A percentile compares a stretch with the other conserved stretches of the same genome.
phyloP scores from a whole-genome alignment of 1,284 basidiomycete genomes.

The Leccinum fuscescens region DNA sequence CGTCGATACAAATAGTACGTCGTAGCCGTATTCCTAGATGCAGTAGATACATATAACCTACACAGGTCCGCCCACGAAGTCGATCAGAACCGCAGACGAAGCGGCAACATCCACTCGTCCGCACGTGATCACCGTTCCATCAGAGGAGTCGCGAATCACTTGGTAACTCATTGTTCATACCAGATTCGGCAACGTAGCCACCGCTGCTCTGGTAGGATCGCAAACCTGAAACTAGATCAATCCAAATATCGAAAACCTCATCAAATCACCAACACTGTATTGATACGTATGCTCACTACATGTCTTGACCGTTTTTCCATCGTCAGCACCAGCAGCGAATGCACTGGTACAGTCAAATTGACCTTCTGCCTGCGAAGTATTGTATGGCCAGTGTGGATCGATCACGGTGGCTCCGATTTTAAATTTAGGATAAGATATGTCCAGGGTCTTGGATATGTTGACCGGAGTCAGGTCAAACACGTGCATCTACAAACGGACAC shows the following conservation, averaged over 20 bases:
- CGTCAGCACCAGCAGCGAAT: slow-evolving; percentile 43
- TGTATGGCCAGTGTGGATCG: slow-evolving; percentile 52
- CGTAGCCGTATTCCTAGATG: background rate
- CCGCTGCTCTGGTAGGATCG: slow-evolving; percentile 41
- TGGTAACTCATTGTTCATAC: slow-evolving; percentile 25
- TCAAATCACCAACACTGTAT: slow-evolving; percentile 42
- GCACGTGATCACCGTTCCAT: slow-evolving; percentile 24
- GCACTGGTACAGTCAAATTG: slow-evolving; percentile 48
- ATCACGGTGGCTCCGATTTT: slow-evolving; percentile 47
- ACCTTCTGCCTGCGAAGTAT: slow-evolving; percentile 40
- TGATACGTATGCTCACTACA: slow-evolving; percentile 54
- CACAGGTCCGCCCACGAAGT: background rate
- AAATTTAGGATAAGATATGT: slow-evolving; percentile 39
- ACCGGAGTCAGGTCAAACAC: slow-evolving; percentile 20
- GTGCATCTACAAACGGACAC: background rate
- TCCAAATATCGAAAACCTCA: background rate
- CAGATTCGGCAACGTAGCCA: slow-evolving; percentile 48
- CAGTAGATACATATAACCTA: background rate
- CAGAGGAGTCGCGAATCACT: background rate
- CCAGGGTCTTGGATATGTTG: slow-evolving; percentile 42
- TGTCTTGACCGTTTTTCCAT: slow-evolving; percentile 37
- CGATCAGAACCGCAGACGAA: slow-evolving; percentile 45
- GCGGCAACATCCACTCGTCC: slow-evolving; percentile 39
- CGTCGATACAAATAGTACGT: background rate
- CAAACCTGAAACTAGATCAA: slow-evolving; percentile 38